phyloP scores from a whole-genome alignment of 352 stramenopile species.

The Pythium aquatile region DNA sequence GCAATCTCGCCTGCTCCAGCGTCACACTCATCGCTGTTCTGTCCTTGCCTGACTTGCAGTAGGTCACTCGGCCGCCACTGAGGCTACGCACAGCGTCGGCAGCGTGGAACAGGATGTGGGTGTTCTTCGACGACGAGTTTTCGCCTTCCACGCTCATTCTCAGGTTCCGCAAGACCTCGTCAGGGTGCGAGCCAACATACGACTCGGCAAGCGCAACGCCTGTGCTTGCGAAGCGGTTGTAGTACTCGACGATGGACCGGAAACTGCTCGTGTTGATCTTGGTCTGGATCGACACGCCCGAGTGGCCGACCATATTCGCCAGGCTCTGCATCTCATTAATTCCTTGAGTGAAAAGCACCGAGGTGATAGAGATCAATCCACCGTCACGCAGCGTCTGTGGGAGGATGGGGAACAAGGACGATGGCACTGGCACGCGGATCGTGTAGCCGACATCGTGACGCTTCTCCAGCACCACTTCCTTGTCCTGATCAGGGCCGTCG shows the following conservation, averaged over 20 bases:
- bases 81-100: conserved; percentile 88
- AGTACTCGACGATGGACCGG: conserved; percentile 70
- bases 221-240: conserved; percentile 55
- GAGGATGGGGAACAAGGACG: conserved; percentile 42
- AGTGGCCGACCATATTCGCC: conserved; percentile 85
- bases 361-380: conserved; percentile 65
- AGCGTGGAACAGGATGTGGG: conserved; percentile 82
- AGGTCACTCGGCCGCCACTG: conserved; percentile 91
- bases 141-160: conserved; percentile 64
- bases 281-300: conserved; percentile 76
- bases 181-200: conserved; percentile 56
- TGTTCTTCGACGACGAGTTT: conserved; percentile 84
- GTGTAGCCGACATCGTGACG: conserved; percentile 64
- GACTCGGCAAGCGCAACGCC: conserved; percentile 42
- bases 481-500: conserved; percentile 13
- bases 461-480: conserved; percentile 63
- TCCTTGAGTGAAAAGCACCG: conserved; percentile 86
- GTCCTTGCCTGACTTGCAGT: conserved; percentile 99
- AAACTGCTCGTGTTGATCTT: conserved; percentile 85
- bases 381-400: conserved; percentile 51
- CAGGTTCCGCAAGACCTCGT: conserved; percentile 70
- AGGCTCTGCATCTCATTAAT: conserved; percentile 95
- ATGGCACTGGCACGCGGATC: conserved; percentile 53
- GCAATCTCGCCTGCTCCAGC: conserved; percentile 92
- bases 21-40: conserved; percentile 97